Percentiles rank a stretch among this genome's conserved stretches.
Conservation (phyloP, 768 basidiomycete species). For the Lactifluus volemus region DNA sequence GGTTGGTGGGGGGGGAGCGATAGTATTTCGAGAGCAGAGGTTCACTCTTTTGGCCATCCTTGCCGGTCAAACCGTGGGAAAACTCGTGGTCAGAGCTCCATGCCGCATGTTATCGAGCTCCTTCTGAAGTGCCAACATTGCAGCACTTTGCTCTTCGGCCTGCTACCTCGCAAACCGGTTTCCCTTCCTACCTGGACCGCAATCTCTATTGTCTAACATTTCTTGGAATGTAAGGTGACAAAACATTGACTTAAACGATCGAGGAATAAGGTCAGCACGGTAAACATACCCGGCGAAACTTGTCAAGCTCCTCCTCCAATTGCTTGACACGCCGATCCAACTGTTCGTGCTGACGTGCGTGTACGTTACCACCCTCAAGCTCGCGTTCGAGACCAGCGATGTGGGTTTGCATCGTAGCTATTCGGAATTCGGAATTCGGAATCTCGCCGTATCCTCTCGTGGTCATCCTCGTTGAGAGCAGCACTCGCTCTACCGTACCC, state of each 20-base stretch:
- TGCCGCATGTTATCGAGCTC: constrained; percentile 73
- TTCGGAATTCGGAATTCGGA: constrained; percentile 89
- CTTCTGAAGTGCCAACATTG: constrained; percentile 61
- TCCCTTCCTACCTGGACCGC: too few relatives aligned
- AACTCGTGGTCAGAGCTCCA: constrained; percentile 28
- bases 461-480: constrained; percentile 41
- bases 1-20: too few relatives aligned
- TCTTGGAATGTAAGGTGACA: too few relatives aligned
- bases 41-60: too few relatives aligned
- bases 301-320: constrained; percentile 65
- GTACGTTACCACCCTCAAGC: constrained; percentile 49
- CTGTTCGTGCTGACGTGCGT: constrained; percentile 42
- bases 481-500: constrained; percentile 26
- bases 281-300: constrained; percentile 52
- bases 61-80: too few relatives aligned
- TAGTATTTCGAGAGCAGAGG: too few relatives aligned
- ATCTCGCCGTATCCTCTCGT: constrained; percentile 68
- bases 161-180: too few relatives aligned
- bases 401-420: constrained; percentile 82
- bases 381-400: constrained; percentile 65
- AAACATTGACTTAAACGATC: background rate
- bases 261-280: background rate
- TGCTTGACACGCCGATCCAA: constrained; percentile 51
- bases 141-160: constrained; percentile 60
- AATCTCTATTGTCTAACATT: too few relatives aligned